phyloP scores from a whole-genome alignment of 2,329 filamentous ascomycete species.

The Colletotrichum plurivorum region DNA sequence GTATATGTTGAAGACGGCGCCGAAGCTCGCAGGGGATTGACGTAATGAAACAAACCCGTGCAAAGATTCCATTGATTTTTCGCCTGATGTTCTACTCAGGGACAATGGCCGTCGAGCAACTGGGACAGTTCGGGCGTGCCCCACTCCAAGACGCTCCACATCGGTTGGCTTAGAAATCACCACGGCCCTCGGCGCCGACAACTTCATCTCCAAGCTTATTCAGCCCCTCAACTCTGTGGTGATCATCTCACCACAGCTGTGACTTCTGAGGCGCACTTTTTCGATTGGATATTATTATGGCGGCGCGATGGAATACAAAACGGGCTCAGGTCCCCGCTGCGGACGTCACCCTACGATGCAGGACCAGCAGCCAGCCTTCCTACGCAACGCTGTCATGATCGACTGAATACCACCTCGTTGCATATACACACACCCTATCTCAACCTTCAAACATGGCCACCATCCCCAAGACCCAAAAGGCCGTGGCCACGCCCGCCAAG shows the following conservation, averaged over 20 bases:
- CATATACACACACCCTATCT: background rate
- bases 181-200: constrained; percentile 18
- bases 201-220: constrained; percentile 19
- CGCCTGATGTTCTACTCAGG: too few species aligned
- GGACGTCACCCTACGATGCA: background rate
- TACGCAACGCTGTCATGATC: background rate
- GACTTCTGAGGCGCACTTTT: background rate
- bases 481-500: constrained; percentile 43
- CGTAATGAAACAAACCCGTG: constrained; percentile 2
- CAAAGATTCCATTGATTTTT: background rate
- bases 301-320: background rate
- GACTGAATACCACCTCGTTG: background rate
- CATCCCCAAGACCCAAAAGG: constrained; percentile 46
- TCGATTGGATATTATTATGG: background rate
- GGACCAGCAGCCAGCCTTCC: too few species aligned
- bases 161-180: constrained; percentile 37
- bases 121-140: too few species aligned
- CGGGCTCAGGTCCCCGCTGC: background rate
- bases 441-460: background rate
- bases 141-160: too few species aligned
- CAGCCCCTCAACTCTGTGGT: background rate
- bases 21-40: background rate
- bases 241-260: too few species aligned
- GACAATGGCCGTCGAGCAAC: background rate
- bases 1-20: background rate